Conservation (phyloP, 345 rosid genomes). For the Capsella bursapastoris region DNA sequence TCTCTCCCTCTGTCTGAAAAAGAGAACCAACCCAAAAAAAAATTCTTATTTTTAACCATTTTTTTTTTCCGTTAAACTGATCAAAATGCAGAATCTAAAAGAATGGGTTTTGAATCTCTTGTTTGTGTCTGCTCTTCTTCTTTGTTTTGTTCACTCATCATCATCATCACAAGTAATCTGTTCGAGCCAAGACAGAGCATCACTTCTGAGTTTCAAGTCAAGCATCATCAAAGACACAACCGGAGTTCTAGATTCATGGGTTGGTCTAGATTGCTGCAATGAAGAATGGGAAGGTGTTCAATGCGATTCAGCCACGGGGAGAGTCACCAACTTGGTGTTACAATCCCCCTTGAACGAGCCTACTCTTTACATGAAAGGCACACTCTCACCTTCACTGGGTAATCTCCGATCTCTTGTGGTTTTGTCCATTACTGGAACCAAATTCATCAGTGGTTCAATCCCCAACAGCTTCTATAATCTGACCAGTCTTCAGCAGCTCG, state of each 20-base stretch:
- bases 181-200: conserved; percentile 64
- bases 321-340: conserved; percentile 63
- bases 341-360: conserved; percentile 55
- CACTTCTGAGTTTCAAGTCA: conserved; percentile 81
- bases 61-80: conserved; percentile 42
- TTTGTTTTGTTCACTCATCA: conserved; percentile 33
- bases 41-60: conserved; percentile 33
- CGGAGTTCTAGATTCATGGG: conserved; percentile 69
- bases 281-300: conserved; percentile 94
- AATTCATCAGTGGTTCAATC: conserved; percentile 72
- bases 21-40: neutral
- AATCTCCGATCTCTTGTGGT: conserved; percentile 61
- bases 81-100: conserved; percentile 68
- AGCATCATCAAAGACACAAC: conserved; percentile 74
- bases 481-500: conserved; percentile 56
- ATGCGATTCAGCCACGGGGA: conserved; percentile 71
- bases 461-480: conserved; percentile 65
- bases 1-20: conserved; percentile 41
- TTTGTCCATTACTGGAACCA: conserved; percentile 70
- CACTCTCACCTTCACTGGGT: conserved; percentile 71
- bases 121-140: conserved; percentile 45
- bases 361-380: conserved; percentile 74
- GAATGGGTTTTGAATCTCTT: conserved; percentile 59
- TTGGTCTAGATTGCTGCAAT: conserved; percentile 71
- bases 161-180: conserved; percentile 49